Evolutionary conservation across 495 filamentous ascomycete species (phyloP), one percentile per base, ranked within the genome.

Genomic region (Trypethelium eluteriae): DNA sequence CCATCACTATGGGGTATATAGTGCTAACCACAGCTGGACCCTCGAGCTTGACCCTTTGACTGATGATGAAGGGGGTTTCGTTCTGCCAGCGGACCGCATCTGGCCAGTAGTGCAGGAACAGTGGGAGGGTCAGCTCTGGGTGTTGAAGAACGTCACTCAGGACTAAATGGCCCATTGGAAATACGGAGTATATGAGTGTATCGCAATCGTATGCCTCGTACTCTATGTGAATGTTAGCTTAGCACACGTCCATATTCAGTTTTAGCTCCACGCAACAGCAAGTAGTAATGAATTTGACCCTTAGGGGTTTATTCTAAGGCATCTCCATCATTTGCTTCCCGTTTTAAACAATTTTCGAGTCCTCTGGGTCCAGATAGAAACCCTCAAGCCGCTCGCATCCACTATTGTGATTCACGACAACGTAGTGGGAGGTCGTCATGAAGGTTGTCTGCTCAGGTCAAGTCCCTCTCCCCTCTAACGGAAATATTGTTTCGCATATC

Each of bases 61-160:
- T 87, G 77, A 67, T 79, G 71, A 71, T 81, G 67, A 80, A 76
- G 53, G 77, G 79, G 85, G 85, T 4, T 88, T 88, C 63, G 73
- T 88, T 1, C 74, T 88, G 70, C 85, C 85, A 2, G 73, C 82
- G 0, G 68, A 74, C 11, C 83, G 85, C 72, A 88, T 88, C 66
- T 5, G 77, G 71, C 84, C 85, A 0, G 79, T 69, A 2, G 76
- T 72, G 3, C 67, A 78, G 62, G 85, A 88, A 78, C 73, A 79
- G 67, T 88, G 76, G 76, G 84, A 79, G 39, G 85, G 83, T 44
- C 41, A 44, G 41, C 41, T 44, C 41, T 44, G 41, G 41, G 41
- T 44, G 6, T 44, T 44, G 41, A 44, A 1, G 41, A 44, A 44
- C 41, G 41, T 44, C 41, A 44, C 41, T 14, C 41, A 44, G 14